A percentile compares a stretch with the other conserved stretches of the same genome.
phyloP scores from a whole-genome alignment of 1,284 basidiomycete genomes.

The Hypsizygus ulmarius region DNA sequence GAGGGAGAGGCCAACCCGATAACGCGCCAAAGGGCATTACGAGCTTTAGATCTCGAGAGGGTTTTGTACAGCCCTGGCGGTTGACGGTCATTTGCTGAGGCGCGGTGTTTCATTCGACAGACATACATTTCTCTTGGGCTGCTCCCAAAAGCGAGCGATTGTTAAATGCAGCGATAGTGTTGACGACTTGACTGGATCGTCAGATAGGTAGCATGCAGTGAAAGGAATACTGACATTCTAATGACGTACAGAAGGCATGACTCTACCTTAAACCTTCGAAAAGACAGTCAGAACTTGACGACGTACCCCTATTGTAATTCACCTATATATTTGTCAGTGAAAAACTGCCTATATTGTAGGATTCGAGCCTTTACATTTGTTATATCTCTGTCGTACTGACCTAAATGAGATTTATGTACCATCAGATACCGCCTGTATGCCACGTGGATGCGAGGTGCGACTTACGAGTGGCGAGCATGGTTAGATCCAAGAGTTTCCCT shows the following conservation, averaged over 20 bases:
- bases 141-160: slow-evolving; percentile 9
- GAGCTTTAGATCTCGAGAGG: slow-evolving; percentile 4
- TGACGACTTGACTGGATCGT: neutral
- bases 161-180: neutral
- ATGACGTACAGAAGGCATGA: too few species aligned
- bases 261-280: too few species aligned
- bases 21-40: slow-evolving; percentile 9
- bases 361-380: slow-evolving; percentile 3
- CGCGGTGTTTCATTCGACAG: too few species aligned
- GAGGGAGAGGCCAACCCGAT: neutral
- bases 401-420: neutral
- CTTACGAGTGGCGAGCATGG: slow-evolving; percentile 65
- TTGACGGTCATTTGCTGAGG: neutral
- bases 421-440: too few species aligned
- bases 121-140: slow-evolving; percentile 6
- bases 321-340: neutral
- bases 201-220: neutral
- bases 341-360: neutral
- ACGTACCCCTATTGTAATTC: slow-evolving; percentile 8
- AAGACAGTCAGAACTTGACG: neutral
- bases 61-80: slow-evolving; percentile 4
- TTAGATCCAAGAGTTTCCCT: slow-evolving; percentile 56
- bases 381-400: slow-evolving; percentile 6
- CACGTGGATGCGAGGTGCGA: too few species aligned
- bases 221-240: slow-evolving; percentile 1